phyloP scores from a whole-genome alignment of 2,329 filamentous ascomycete genomes.

The Trichothecium sympodiale region DNA sequence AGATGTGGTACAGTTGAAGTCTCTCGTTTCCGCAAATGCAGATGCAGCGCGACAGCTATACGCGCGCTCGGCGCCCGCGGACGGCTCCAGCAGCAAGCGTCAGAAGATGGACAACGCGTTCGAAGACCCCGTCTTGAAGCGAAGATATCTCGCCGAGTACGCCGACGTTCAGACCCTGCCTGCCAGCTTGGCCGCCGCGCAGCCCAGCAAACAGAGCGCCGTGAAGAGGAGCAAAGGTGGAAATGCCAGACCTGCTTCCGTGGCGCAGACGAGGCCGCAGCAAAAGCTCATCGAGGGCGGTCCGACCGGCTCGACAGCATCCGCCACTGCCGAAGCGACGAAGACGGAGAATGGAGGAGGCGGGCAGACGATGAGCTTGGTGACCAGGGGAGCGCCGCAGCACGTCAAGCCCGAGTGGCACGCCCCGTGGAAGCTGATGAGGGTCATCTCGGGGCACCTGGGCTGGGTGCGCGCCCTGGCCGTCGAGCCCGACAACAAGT shows the following conservation, averaged over 20 bases:
- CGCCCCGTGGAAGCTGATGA: conserved; percentile 94
- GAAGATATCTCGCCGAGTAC: conserved; percentile 63
- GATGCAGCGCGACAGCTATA: conserved; percentile 20
- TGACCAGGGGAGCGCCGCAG: conserved; percentile 18
- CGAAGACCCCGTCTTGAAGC: conserved; percentile 22
- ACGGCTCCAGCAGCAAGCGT: conserved; percentile 22
- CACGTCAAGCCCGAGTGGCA: conserved; percentile 83
- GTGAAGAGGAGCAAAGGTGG: conserved; percentile 25
- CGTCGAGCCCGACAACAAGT: conserved; percentile 92
- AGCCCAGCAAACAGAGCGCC: conserved; percentile 39
- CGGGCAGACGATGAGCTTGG: conserved; percentile 18
- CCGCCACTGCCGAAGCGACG: conserved; percentile 6
- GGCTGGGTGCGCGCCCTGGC: conserved; percentile 88
- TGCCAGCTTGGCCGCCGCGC: conserved; percentile 66
- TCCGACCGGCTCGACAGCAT: conserved; percentile 21
- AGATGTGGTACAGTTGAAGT: conserved; percentile 21
- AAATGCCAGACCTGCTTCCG: neutral
- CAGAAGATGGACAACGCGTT: conserved; percentile 24
- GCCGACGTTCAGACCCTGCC: conserved; percentile 67
- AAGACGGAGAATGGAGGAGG: conserved; percentile 2
- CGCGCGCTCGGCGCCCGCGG: conserved; percentile 9
- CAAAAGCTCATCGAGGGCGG: conserved; percentile 31
- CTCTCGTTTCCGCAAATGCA: conserved; percentile 23
- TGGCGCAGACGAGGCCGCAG: conserved; percentile 7
- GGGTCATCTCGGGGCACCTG: conserved; percentile 91